A percentile compares a stretch with the other conserved stretches of the same genome.
phyloP scores from a whole-genome alignment of 306 rosid species.

The Cicer pinnatifidum region DNA sequence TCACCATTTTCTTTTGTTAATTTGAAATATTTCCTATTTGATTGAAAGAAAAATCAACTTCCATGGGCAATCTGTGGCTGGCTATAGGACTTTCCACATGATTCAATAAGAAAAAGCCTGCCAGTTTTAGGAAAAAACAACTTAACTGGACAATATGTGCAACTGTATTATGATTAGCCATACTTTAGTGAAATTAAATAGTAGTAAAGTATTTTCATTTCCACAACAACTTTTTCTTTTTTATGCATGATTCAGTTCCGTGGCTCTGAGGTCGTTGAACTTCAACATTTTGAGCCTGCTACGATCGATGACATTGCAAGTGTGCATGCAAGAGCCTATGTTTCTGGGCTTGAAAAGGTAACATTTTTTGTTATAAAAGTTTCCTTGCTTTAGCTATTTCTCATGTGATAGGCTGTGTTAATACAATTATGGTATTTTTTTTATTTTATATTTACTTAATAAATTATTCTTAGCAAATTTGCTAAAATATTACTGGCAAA shows the following conservation, averaged over 20 bases:
- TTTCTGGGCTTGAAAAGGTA: constrained; percentile 91
- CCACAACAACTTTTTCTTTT: constrained; percentile 13
- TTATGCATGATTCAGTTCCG: constrained; percentile 64
- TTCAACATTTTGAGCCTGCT: constrained; percentile 72
- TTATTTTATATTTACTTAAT: constrained; percentile 7
- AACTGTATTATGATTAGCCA: constrained; percentile 34
- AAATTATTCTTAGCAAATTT: constrained; percentile 13
- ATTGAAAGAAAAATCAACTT: constrained; percentile 29
- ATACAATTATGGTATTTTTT: constrained; percentile 16
- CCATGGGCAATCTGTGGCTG: not conserved
- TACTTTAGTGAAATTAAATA: constrained; percentile 12
- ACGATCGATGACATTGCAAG: constrained; percentile 78
- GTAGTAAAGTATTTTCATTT: constrained; percentile 16
- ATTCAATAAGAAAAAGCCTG: constrained; percentile 11
- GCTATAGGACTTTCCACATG: not conserved
- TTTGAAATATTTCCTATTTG: constrained; percentile 15
- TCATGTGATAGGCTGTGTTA: constrained; percentile 20
- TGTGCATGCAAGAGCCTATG: constrained; percentile 79
- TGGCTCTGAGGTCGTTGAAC: constrained; percentile 71
- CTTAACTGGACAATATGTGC: constrained; percentile 36
- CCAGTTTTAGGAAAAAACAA: constrained; percentile 12
- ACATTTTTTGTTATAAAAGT: constrained; percentile 4
- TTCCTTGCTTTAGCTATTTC: constrained; percentile 13
- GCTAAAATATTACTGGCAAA: not conserved
- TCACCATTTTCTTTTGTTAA: constrained; percentile 17